phyloP scores from a whole-genome alignment of 305 asterid genomes.

The Fraxinus greggii region DNA sequence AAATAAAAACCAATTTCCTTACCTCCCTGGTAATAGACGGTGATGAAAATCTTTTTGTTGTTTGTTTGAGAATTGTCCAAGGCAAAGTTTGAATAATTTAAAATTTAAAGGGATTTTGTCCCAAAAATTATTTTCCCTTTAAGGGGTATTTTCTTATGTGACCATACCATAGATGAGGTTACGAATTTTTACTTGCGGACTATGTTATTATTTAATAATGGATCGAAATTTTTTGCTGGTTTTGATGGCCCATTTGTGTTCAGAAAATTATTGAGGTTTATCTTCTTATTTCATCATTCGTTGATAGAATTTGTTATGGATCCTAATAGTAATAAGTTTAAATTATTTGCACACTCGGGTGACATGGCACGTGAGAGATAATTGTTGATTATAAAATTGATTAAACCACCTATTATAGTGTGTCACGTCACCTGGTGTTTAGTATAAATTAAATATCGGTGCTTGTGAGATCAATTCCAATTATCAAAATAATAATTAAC shows the following conservation, averaged over 20 bases:
- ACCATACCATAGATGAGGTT: background rate
- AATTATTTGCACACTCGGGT: background rate
- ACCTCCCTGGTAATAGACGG: constrained; percentile 11
- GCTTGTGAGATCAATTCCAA: too few relatives aligned
- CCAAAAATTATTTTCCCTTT: background rate
- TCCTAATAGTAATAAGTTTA: background rate
- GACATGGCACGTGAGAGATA: too few relatives aligned
- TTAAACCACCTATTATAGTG: too few relatives aligned
- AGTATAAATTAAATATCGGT: too few relatives aligned
- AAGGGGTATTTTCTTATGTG: background rate
- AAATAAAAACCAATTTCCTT: background rate
- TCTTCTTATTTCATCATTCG: background rate
- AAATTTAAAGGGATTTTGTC: background rate
- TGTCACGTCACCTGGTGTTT: too few relatives aligned
- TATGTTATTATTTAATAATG: background rate
- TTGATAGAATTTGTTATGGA: background rate
- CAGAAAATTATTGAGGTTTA: background rate
- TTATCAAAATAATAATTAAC: too few relatives aligned
- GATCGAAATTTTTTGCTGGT: background rate
- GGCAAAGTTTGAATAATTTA: constrained; percentile 10
- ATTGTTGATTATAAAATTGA: too few relatives aligned
- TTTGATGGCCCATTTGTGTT: background rate
- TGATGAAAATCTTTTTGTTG: constrained; percentile 20
- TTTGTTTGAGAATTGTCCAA: background rate
- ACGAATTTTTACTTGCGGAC: background rate